These are phyloP conservation scores for Tetrastigma voinierianum DNA, from an alignment of 164 flowering plant species.

Conservation along the genomic window DNA sequence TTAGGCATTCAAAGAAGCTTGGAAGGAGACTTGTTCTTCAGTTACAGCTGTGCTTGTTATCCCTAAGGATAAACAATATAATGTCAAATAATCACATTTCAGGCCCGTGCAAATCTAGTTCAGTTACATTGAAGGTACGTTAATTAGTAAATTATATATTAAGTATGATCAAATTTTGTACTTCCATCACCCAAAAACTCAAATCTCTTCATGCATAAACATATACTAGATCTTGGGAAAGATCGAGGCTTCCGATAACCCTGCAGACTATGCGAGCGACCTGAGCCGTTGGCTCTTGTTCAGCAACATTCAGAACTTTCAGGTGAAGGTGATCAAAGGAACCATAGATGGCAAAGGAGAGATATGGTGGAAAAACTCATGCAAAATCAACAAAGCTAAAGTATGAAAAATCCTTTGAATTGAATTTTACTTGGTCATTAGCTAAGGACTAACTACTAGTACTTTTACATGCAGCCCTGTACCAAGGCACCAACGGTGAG, in stretches of 20 bases:
- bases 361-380: slow-evolving; percentile 43
- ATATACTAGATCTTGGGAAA: slow-evolving; percentile 33
- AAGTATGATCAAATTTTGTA: background rate
- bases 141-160: background rate
- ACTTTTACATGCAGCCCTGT: slow-evolving; percentile 27
- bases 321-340: slow-evolving; percentile 57
- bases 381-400: slow-evolving; percentile 26
- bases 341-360: slow-evolving; percentile 32
- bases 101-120: slow-evolving; percentile 33
- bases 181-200: background rate
- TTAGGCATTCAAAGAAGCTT: background rate
- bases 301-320: slow-evolving; percentile 25
- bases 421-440: too few species aligned
- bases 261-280: slow-evolving; percentile 25
- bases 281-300: slow-evolving; percentile 39
- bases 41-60: slow-evolving; percentile 18
- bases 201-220: background rate
- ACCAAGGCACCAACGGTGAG: slow-evolving; percentile 32
- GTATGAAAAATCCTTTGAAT: slow-evolving; percentile 4
- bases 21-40: slow-evolving; percentile 34
- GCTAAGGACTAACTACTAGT: background rate
- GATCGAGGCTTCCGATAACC: slow-evolving; percentile 23
- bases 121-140: slow-evolving; percentile 25
- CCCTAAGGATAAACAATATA: slow-evolving; percentile 22
- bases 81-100: slow-evolving; percentile 31